phyloP scores from a whole-genome alignment of 139 green algal species.

The Chlamydomonas incerta region DNA sequence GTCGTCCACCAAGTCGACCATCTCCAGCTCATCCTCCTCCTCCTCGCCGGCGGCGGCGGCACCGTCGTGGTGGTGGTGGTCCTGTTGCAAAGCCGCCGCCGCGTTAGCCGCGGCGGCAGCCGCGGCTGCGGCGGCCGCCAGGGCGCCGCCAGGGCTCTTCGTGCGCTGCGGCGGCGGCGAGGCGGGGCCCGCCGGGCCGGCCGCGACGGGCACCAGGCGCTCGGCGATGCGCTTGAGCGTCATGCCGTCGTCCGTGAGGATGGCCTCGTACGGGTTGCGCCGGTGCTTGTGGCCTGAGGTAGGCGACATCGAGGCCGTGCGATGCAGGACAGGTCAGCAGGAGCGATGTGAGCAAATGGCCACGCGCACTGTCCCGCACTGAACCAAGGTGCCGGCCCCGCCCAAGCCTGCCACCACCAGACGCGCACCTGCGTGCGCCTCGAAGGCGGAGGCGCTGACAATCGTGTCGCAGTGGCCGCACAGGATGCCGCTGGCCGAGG shows the following conservation, averaged over 20 bases:
- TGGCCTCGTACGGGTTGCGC: slow-evolving; percentile 87
- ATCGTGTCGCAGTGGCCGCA: slow-evolving; percentile 88
- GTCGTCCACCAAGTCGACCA: too few relatives aligned
- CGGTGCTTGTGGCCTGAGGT: slow-evolving; percentile 68
- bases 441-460: slow-evolving; percentile 85
- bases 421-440: slow-evolving; percentile 84
- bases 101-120: not conserved
- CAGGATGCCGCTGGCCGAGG: slow-evolving; percentile 74
- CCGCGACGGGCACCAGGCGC: slow-evolving; percentile 42
- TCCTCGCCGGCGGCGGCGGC: too few relatives aligned
- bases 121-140: not conserved
- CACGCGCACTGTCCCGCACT: too few relatives aligned
- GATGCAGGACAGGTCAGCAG: too few relatives aligned
- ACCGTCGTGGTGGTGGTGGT: too few relatives aligned
- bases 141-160: not conserved
- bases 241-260: slow-evolving; percentile 71
- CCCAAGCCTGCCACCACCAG: too few relatives aligned
- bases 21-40: too few relatives aligned
- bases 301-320: not conserved
- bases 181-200: not conserved
- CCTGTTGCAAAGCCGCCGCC: too few relatives aligned
- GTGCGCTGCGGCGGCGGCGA: not conserved
- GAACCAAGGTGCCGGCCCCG: too few relatives aligned
- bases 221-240: slow-evolving; percentile 69
- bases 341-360: too few relatives aligned